Conservation (phyloP, 495 filamentous ascomycete genomes). For the Penicillium ochrochloron region DNA sequence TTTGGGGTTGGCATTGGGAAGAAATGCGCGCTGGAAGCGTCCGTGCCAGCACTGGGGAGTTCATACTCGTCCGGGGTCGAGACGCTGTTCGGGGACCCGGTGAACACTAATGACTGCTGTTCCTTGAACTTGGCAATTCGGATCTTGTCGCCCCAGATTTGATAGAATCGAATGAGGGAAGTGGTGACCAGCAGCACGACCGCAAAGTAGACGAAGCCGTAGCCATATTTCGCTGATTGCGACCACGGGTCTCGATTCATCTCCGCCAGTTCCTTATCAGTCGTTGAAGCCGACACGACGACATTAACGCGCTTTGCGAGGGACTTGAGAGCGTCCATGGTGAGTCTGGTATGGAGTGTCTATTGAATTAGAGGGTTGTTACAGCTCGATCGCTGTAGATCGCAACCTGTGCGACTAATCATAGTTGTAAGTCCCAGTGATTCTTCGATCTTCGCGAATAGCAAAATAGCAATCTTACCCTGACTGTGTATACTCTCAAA, state of each 20-base stretch:
- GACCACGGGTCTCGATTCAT: constrained; percentile 78
- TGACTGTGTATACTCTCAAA: neutral
- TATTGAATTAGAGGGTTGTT: neutral
- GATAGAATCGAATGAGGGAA: constrained; percentile 70
- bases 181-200: constrained; percentile 69
- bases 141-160: constrained; percentile 87
- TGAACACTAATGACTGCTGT: constrained; percentile 56
- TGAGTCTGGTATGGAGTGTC: constrained; percentile 2
- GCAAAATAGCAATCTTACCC: constrained; percentile 1
- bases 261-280: constrained; percentile 71
- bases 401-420: constrained; percentile 1
- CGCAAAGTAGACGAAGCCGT: constrained; percentile 86
- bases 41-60: constrained; percentile 69
- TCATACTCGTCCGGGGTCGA: constrained; percentile 70
- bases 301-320: constrained; percentile 78
- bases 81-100: constrained; percentile 42
- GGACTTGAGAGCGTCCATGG: constrained; percentile 29
- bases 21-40: constrained; percentile 68
- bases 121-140: constrained; percentile 82
- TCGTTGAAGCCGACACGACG: constrained; percentile 68
- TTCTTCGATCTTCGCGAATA: neutral
- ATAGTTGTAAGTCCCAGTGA: neutral
- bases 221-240: constrained; percentile 82
- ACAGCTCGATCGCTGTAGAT: constrained; percentile 1
- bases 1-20: constrained; percentile 64